Evolutionary conservation across 169 alveolate genomes (phyloP), one percentile per base, ranked within the genome.

Genomic region (Plasmodium gonderi): DNA sequence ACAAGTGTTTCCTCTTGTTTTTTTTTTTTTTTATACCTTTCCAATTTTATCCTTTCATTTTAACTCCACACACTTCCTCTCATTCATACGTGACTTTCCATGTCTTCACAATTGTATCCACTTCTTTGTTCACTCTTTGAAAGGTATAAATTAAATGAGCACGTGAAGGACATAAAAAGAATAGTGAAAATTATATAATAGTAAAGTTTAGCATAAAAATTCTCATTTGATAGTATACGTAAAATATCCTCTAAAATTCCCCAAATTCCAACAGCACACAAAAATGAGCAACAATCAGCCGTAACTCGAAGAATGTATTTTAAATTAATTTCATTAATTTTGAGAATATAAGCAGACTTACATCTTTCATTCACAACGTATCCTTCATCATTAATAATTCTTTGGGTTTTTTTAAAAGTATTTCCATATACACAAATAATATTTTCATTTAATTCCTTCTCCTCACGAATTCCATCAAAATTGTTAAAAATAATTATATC

Each of bases 201-300:
- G 47, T 44, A 90, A 38, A 90, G 75, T 49, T 64, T 90, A 45
- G 51, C 51, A 67, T 45, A 54, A 64, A 0, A 1, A 90, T 78
- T 42, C 3, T 77, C 90, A 42, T 76, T 54, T 51, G 94, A 76
- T n/a, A 90, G 11, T 64, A 90, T 40, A 64, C 23, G 72, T 38
- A 90, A 44, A 26, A 90, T 49, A 49, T 77, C 90, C 2, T 90
- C 94, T 17, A 90, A 90, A 23, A 77, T 29, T 0, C 94, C 94
- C 94, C 94, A 90, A 17, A 90, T 31, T 14, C 94, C 75, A 5
- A 90, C 90, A 47, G 91, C 94, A 65, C 94, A 90, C 26, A 90
- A 64, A 45, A 90, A 90, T 26, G 94, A 90, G 11, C 47, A 90
- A 12, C 80, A 90, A 11, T 90, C 94, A 45, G 90, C 94, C 23